Conservation (phyloP, 2,329 filamentous ascomycete species). For the Colletotrichum cuscutae region DNA sequence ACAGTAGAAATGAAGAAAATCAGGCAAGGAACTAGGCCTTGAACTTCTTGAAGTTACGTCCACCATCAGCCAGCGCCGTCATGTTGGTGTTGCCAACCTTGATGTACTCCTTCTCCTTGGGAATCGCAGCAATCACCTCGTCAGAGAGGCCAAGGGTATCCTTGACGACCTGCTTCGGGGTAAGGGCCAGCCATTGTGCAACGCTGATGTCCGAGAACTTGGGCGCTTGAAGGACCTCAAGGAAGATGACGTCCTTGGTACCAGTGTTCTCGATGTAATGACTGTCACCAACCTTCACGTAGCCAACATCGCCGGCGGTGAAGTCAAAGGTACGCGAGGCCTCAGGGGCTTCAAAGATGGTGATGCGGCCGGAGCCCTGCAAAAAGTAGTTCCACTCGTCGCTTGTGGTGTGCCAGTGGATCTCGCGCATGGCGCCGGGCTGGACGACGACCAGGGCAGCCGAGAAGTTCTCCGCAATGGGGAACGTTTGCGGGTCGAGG, state of each 20-base stretch:
- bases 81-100: constrained; percentile 52
- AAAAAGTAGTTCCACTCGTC: constrained; percentile 73
- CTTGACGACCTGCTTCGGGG: constrained; percentile 66
- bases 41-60: constrained; percentile 10
- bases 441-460: constrained; percentile 66
- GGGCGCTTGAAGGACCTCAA: constrained; percentile 67
- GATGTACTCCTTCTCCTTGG: constrained; percentile 54
- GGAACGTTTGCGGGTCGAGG: constrained; percentile 66
- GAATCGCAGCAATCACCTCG: constrained; percentile 47
- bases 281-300: constrained; percentile 63
- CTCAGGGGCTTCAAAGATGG: constrained; percentile 62
- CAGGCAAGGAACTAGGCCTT: not conserved
- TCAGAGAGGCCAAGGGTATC: constrained; percentile 61
- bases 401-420: constrained; percentile 71
- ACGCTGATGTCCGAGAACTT: constrained; percentile 65
- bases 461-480: constrained; percentile 64
- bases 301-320: constrained; percentile 68
- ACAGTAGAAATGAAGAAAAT: not conserved
- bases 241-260: constrained; percentile 64
- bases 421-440: constrained; percentile 72
- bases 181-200: constrained; percentile 68
- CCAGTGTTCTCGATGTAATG: constrained; percentile 73
- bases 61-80: constrained; percentile 40
- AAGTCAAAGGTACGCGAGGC: constrained; percentile 67
- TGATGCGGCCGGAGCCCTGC: constrained; percentile 64